Conservation (phyloP, 2,329 filamentous ascomycete genomes). For the Neofusicoccum kwambonambiense region DNA sequence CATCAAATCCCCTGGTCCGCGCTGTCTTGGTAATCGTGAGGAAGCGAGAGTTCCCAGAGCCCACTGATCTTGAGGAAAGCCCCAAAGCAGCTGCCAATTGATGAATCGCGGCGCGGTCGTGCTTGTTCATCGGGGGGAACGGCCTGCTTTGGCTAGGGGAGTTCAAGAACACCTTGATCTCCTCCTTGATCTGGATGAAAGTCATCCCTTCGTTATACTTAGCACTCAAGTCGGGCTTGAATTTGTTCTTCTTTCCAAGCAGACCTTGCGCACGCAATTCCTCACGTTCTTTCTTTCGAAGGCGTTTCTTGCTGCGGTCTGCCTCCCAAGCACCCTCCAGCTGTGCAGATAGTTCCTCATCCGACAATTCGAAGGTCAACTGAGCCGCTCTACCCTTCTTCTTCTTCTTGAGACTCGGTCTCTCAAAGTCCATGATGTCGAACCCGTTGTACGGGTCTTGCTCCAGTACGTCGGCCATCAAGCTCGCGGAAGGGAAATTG, state of each 20-base stretch:
- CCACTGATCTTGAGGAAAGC: constrained; percentile 80
- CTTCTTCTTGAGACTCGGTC: constrained; percentile 65
- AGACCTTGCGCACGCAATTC: constrained; percentile 46
- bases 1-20: constrained; percentile 61
- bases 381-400: constrained; percentile 61
- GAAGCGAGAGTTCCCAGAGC: constrained; percentile 69
- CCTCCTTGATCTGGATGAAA: constrained; percentile 67
- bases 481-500: constrained; percentile 53
- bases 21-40: constrained; percentile 74
- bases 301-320: constrained; percentile 46
- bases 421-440: constrained; percentile 81
- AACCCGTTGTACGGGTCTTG: constrained; percentile 65
- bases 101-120: constrained; percentile 75
- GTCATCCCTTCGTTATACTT: constrained; percentile 75
- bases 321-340: constrained; percentile 43
- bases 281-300: constrained; percentile 49
- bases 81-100: constrained; percentile 72
- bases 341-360: constrained; percentile 44
- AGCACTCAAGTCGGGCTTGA: constrained; percentile 53
- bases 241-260: constrained; percentile 43
- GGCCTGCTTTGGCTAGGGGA: constrained; percentile 63
- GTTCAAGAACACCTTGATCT: constrained; percentile 70
- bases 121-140: constrained; percentile 81
- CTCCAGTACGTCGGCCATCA: constrained; percentile 59
- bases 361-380: constrained; percentile 46